Percentiles rank a stretch among this genome's conserved stretches.
phyloP scores from a whole-genome alignment of 352 stramenopile species.

The Phytophthora chlamydospora region DNA sequence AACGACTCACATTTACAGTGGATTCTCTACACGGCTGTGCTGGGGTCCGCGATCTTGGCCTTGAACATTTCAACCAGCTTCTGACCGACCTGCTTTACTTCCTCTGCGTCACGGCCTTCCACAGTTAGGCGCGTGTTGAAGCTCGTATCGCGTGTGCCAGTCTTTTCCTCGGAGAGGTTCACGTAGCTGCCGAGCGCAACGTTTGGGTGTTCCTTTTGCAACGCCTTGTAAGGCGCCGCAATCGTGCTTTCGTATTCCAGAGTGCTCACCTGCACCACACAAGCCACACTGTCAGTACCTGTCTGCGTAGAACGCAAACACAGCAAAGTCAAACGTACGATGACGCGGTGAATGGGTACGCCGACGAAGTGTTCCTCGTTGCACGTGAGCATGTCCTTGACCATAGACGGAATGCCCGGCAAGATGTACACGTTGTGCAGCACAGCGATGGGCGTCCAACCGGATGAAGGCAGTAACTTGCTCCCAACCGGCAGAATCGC shows the following conservation, averaged over 20 bases:
- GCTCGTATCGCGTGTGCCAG: slow-evolving; percentile 47
- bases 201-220: slow-evolving; percentile 68
- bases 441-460: slow-evolving; percentile 72
- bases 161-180: slow-evolving; percentile 70
- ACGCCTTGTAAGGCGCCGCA: slow-evolving; percentile 51
- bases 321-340: slow-evolving; percentile 42
- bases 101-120: slow-evolving; percentile 50
- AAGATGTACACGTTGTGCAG: slow-evolving; percentile 86
- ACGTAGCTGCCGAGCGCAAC: slow-evolving; percentile 83
- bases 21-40: slow-evolving; percentile 8
- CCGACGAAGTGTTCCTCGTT: slow-evolving; percentile 82
- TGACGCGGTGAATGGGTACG: slow-evolving; percentile 74
- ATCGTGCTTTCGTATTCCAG: slow-evolving; percentile 65
- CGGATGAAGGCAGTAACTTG: slow-evolving; percentile 51
- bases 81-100: slow-evolving; percentile 56
- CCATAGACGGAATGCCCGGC: slow-evolving; percentile 74
- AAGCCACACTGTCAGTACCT: background rate
- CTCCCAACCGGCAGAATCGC: slow-evolving; percentile 60
- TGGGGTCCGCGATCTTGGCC: slow-evolving; percentile 17
- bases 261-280: slow-evolving; percentile 67
- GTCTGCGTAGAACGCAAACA: background rate
- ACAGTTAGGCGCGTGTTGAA: slow-evolving; percentile 74
- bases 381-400: slow-evolving; percentile 76
- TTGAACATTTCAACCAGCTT: slow-evolving; percentile 44
- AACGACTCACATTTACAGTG: too few species aligned